Conservation (phyloP, 2,329 filamentous ascomycete species). For the Monilinia aucupariae region DNA sequence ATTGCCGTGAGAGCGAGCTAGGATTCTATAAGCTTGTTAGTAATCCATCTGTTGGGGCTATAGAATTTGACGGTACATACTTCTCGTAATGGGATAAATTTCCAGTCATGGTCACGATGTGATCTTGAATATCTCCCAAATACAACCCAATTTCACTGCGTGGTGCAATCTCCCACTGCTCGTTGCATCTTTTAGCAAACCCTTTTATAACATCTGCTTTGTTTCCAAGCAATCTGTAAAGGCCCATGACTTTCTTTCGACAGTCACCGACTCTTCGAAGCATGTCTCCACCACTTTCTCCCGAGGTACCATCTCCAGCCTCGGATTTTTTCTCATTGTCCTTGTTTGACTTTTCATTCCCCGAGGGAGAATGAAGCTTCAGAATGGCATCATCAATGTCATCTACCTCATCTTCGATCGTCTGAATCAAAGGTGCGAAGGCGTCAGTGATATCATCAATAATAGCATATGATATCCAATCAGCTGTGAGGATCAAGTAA, state of each 20-base stretch:
- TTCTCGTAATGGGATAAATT: slow-evolving; percentile 96
- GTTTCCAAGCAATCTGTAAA: slow-evolving; percentile 88
- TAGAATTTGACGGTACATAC: slow-evolving; percentile 46
- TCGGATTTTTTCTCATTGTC: slow-evolving; percentile 44
- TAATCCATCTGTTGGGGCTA: neutral
- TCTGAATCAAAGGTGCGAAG: slow-evolving; percentile 85
- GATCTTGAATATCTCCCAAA: slow-evolving; percentile 95
- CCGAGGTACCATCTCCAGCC: slow-evolving; percentile 36
- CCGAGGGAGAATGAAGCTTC: slow-evolving; percentile 61
- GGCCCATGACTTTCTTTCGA: slow-evolving; percentile 92
- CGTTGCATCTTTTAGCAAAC: slow-evolving; percentile 96
- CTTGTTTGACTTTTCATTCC: slow-evolving; percentile 40
- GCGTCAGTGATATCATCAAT: slow-evolving; percentile 98
- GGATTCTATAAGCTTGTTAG: slow-evolving; percentile 52
- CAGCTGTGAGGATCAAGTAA: slow-evolving; percentile 84
- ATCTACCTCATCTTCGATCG: slow-evolving; percentile 93
- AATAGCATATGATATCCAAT: slow-evolving; percentile 98
- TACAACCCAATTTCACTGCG: slow-evolving; percentile 96
- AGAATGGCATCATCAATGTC: slow-evolving; percentile 93
- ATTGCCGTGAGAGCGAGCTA: slow-evolving; percentile 87
- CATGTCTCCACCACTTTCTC: slow-evolving; percentile 67
- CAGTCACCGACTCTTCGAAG: slow-evolving; percentile 87
- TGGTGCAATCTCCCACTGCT: slow-evolving; percentile 94
- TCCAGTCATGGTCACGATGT: slow-evolving; percentile 97
- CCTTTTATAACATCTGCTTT: slow-evolving; percentile 99